Evolutionary conservation across 176 grass and related monocot species (phyloP).

Genomic region (bread wheat (Triticum aestivum)): IWGSC_CS_RefSeq_v2.1 NC_057812.1:89237206-89237705

Average conservation of each 20-base stretch:
- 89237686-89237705: conserved; percentile 60
- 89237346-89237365: neutral
- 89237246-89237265: conserved; percentile 5
- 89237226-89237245: neutral
- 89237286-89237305: neutral
- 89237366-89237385: neutral
- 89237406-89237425: neutral
- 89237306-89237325: neutral
- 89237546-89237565: neutral
- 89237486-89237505: neutral
- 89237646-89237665: conserved; percentile 83
- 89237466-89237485: conserved; percentile 8
- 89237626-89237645: conserved; percentile 68
- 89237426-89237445: neutral
- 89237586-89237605: neutral
- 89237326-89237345: conserved; percentile 6
- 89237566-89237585: neutral
- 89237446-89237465: conserved; percentile 1
- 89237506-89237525: conserved; percentile 4
- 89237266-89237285: conserved; percentile 6
- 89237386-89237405: neutral
- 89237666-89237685: conserved; percentile 72
- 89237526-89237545: neutral
- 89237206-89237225: neutral
- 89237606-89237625: conserved; percentile 32